These are phyloP conservation scores for Salix purpurea DNA, from an alignment of 345 rosid genomes.

Conservation along the genomic window DNA sequence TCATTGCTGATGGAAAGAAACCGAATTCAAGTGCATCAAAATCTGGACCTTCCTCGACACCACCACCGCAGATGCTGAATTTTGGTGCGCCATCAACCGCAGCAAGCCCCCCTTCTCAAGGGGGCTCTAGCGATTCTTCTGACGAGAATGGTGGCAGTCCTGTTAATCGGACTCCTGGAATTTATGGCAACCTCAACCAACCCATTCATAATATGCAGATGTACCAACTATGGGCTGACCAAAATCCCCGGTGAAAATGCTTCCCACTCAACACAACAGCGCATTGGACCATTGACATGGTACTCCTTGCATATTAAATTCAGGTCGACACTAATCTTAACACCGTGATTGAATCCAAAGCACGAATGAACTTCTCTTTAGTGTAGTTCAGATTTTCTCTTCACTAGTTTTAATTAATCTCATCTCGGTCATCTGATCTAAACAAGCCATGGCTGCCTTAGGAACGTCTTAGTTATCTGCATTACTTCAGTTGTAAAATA, in stretches of 20 bases:
- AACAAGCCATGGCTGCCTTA: neutral
- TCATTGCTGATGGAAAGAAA: slow-evolving; percentile 60
- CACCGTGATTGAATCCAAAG: slow-evolving; percentile 1
- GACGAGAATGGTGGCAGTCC: slow-evolving; percentile 67
- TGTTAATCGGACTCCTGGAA: slow-evolving; percentile 34
- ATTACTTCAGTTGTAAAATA: neutral
- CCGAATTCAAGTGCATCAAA: slow-evolving; percentile 29
- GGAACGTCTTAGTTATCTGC: neutral
- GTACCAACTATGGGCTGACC: slow-evolving; percentile 52
- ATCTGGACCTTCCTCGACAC: slow-evolving; percentile 53
- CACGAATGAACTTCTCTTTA: neutral
- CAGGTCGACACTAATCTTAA: slow-evolving; percentile 18
- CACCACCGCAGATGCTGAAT: slow-evolving; percentile 48
- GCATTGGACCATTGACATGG: slow-evolving; percentile 3
- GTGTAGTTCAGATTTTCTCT: neutral
- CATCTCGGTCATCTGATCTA: neutral
- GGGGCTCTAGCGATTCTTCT: slow-evolving; percentile 71
- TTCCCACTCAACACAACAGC: neutral
- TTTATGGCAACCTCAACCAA: slow-evolving; percentile 37
- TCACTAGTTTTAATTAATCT: neutral
- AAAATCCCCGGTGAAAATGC: slow-evolving; percentile 11
- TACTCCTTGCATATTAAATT: slow-evolving; percentile 11
- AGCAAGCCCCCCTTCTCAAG: slow-evolving; percentile 63
- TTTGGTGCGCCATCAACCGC: slow-evolving; percentile 48
- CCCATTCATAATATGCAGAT: slow-evolving; percentile 52